Base-by-base conservation (phyloP, 257 asterid species). In the Striga asiatica region DNA sequence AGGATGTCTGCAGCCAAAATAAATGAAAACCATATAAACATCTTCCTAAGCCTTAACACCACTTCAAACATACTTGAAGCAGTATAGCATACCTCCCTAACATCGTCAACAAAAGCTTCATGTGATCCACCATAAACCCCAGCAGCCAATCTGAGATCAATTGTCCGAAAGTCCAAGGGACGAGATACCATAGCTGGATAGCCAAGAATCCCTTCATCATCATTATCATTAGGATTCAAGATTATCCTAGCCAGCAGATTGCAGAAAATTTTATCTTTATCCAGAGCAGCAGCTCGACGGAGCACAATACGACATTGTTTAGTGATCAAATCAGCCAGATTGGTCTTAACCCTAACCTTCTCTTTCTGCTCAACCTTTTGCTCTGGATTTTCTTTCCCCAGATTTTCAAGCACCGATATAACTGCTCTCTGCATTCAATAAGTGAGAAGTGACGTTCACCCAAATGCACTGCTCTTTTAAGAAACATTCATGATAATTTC, bases 111-210 rank as follows among this genome's bases (percentile, higher is more conserved):
- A 65, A 92, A 92, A 19, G 95, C 85, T 77, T 84, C 91, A 70
- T 82, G 86, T 14, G 95, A 81, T 73, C 88, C 97, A 50, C 88
- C 89, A 56, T 92, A 92, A 50, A 80, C 84, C 54, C 95, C 95
- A 70, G 85, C 88, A 58, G 85, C 89, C 94, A 92, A 70, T 71
- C 89, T 88, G 65, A 81, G 70, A 73, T 92, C 99, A 69, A 92
- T 84, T 22, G 88, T 82, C 74, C 99, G 83, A 59, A 92, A 92
- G 73, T 88, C 95, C 52, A 84, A 60, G 47, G 99, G 95, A 11
- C 97, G 91, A 69, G 99, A 79, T 22, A 92, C 95, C 93, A 85
- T 79, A 54, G 88, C 84, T 27, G 97, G 94, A 75, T 71, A 77
- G 13, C 99, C 99, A 64, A 92, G 85, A 73, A 85, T 67, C 28